Conservation (phyloP, 495 filamentous ascomycete genomes). For the Chaetomium fimeti region DNA sequence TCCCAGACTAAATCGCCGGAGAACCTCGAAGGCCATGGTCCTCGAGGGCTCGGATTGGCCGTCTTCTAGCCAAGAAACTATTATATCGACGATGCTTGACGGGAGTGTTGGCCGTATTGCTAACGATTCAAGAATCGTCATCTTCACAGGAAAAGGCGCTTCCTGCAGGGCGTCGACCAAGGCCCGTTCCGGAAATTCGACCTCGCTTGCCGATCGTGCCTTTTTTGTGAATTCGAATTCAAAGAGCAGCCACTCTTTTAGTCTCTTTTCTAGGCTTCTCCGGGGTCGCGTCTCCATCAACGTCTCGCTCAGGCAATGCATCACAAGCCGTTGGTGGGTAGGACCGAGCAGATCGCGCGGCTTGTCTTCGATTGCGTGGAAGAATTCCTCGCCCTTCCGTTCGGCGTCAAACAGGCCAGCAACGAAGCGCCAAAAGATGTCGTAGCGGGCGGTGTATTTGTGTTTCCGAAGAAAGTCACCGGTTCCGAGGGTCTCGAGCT, state of each 20-base stretch:
- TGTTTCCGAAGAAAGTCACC: conserved; percentile 36
- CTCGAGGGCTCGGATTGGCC: conserved; percentile 15
- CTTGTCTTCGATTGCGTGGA: conserved; percentile 39
- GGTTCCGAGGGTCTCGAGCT: conserved; percentile 10
- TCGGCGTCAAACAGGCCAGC: conserved; percentile 39
- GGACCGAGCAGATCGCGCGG: conserved; percentile 43
- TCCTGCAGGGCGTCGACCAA: conserved; percentile 25
- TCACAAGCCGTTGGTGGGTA: conserved; percentile 42
- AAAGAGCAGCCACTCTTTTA: conserved; percentile 33
- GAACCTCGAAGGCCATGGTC: not conserved
- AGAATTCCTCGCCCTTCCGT: conserved; percentile 30
- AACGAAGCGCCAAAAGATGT: conserved; percentile 49
- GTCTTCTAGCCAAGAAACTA: conserved; percentile 22
- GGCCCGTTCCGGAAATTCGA: conserved; percentile 33
- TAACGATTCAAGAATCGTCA: conserved; percentile 21
- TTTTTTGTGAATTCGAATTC: conserved; percentile 25
- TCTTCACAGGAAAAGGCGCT: conserved; percentile 16
- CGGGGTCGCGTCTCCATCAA: conserved; percentile 20
- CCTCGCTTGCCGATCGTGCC: conserved; percentile 23
- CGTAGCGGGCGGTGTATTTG: conserved; percentile 45
- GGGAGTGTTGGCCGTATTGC: conserved; percentile 24
- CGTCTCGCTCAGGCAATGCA: conserved; percentile 45
- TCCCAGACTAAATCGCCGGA: not conserved
- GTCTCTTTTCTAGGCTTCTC: conserved; percentile 26
- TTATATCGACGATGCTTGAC: conserved; percentile 23